Evolutionary conservation across 2,329 filamentous ascomycete species (phyloP).

Genomic region (Cladosporium sp.): DNA sequence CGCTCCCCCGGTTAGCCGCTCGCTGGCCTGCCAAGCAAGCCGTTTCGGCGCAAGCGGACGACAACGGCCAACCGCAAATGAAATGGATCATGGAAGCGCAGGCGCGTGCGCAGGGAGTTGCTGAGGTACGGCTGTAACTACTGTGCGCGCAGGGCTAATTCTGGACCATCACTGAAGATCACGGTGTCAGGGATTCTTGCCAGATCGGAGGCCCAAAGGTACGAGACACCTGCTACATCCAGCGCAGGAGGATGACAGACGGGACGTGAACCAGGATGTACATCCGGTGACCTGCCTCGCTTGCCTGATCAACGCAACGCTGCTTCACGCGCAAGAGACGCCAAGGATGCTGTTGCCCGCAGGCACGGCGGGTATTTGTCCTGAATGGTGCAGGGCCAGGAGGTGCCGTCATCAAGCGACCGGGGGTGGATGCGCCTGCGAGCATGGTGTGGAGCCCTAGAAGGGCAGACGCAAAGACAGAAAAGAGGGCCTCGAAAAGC

Average conservation of each 20-base stretch:
- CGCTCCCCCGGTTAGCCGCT: not conserved
- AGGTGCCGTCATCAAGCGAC: slow-evolving; percentile 8
- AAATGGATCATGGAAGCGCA: not conserved
- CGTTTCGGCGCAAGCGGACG: not conserved
- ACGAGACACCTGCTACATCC: too few relatives aligned
- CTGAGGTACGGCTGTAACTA: too few relatives aligned
- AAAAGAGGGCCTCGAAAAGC: slow-evolving; percentile 8
- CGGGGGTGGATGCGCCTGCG: not conserved
- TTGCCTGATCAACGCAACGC: not conserved
- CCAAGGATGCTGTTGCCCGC: slow-evolving; percentile 1
- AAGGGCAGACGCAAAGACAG: not conserved
- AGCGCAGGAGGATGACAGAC: not conserved
- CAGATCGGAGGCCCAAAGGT: not conserved
- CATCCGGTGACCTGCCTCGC: not conserved
- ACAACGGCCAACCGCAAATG: not conserved
- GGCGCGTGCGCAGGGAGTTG: not conserved
- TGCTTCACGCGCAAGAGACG: not conserved
- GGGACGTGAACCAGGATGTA: not conserved
- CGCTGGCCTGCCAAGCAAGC: slow-evolving; percentile 3
- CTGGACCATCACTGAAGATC: slow-evolving; percentile 1
- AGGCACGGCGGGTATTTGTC: slow-evolving; percentile 6
- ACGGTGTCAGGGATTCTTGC: not conserved
- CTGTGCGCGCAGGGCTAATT: not conserved
- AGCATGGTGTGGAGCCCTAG: slow-evolving; percentile 1
- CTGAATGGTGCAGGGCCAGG: slow-evolving; percentile 1